Conservation (phyloP, 352 stramenopile genomes). For the Globisporangium spinosum region DNA sequence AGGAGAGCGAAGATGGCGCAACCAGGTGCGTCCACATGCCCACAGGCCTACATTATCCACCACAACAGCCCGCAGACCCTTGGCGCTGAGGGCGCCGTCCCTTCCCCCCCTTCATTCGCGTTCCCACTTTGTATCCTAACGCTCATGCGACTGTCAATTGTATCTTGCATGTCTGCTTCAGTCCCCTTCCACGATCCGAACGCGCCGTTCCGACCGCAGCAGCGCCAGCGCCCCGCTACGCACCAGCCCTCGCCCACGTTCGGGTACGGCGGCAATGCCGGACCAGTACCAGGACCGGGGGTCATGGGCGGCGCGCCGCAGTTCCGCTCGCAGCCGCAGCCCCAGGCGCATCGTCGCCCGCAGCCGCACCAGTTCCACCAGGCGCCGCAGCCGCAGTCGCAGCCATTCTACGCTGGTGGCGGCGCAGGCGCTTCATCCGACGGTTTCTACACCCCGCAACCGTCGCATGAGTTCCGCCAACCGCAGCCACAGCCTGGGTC, state of each 20-base stretch:
- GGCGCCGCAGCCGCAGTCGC: constrained; percentile 17
- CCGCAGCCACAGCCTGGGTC: constrained; percentile 26
- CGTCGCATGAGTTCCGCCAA: constrained; percentile 33
- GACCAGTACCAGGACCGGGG: not conserved
- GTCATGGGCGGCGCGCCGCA: constrained; percentile 19
- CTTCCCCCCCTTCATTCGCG: not conserved
- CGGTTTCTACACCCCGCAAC: constrained; percentile 33
- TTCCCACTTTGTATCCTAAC: not conserved
- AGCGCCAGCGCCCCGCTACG: constrained; percentile 35
- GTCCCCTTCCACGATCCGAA: constrained; percentile 60
- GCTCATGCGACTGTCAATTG: not conserved
- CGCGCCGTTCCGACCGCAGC: constrained; percentile 30
- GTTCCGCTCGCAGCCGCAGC: constrained; percentile 35
- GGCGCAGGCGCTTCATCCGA: constrained; percentile 16
- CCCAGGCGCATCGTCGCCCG: constrained; percentile 35
- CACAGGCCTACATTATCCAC: too few species aligned
- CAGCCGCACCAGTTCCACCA: constrained; percentile 60
- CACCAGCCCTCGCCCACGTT: constrained; percentile 23
- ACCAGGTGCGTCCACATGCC: constrained; percentile 18
- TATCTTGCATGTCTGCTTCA: constrained; percentile 13
- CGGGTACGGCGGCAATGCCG: constrained; percentile 4
- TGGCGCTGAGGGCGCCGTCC: too few species aligned
- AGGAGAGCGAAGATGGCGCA: constrained; percentile 23
- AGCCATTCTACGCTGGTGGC: constrained; percentile 17
- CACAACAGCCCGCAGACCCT: too few species aligned